Evolutionary conservation across 2,329 filamentous ascomycete species (phyloP).

Genomic region (Bipolaris gigantea): DNA sequence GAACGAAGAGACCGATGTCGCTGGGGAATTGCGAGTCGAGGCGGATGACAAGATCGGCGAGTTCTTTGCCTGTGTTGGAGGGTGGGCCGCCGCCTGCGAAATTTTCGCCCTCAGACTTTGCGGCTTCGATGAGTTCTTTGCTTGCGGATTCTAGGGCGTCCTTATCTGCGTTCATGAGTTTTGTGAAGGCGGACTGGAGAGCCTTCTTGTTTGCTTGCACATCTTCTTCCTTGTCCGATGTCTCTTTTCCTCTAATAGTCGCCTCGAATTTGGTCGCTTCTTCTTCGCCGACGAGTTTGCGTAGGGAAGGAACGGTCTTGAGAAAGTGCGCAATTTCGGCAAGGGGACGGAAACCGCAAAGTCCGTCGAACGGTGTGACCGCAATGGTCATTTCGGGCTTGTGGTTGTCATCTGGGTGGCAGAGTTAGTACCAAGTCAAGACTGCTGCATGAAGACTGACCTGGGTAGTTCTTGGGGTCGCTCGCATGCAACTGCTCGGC

Average conservation of each 20-base stretch:
- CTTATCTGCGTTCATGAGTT: slow-evolving; percentile 76
- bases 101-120: slow-evolving; percentile 65
- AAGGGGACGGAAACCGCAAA: slow-evolving; percentile 92
- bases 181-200: slow-evolving; percentile 73
- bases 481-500: slow-evolving; percentile 83
- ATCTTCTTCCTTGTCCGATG: slow-evolving; percentile 50
- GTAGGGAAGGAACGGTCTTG: slow-evolving; percentile 59
- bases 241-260: slow-evolving; percentile 56
- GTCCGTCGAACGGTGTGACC: slow-evolving; percentile 91
- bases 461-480: slow-evolving; percentile 89
- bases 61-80: slow-evolving; percentile 67
- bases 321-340: slow-evolving; percentile 86
- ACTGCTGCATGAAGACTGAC: slow-evolving; percentile 14
- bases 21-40: slow-evolving; percentile 79
- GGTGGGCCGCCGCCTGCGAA: slow-evolving; percentile 75
- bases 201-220: slow-evolving; percentile 70
- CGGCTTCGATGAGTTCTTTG: slow-evolving; percentile 70
- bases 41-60: slow-evolving; percentile 75
- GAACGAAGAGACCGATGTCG: slow-evolving; percentile 90
- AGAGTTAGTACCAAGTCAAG: not conserved
- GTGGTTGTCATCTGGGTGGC: slow-evolving; percentile 81
- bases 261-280: slow-evolving; percentile 51
- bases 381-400: slow-evolving; percentile 99
- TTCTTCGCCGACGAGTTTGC: slow-evolving; percentile 53
- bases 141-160: slow-evolving; percentile 67